Evolutionary conservation across 306 rosid genomes (phyloP), one percentile per base, ranked within the genome.

Genomic region (Cicer arietinum): DNA sequence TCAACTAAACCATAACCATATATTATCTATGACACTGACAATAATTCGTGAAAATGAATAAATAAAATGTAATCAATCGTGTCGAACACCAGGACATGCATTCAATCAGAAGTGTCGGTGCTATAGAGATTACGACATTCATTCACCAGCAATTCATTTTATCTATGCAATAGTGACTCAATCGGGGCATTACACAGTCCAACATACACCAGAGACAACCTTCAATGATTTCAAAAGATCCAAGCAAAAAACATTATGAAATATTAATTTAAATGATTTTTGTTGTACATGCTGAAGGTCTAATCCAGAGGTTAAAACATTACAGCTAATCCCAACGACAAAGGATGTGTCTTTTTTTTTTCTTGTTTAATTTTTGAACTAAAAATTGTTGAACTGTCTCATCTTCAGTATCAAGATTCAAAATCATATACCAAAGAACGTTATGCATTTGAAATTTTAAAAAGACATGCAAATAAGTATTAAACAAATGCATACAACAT

Each of bases 401-500:
- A 64, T 8, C 20, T 56, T 44, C 61, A 25, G 12, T 25, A 16
- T 58, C 42, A 52, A 50, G 7, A 50, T 50, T 30, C 56, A 50
- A 45, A 25, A 71, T 25, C 13, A 53, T 39, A 42, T 51, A 61
- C 22, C 17, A 20, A 35, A 9, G 25, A 74, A 56, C 37, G 50
- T 12, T 66, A 39, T n/a, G 6, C 48, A 74, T 42, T 11, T 30
- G 13, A 54, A 68, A 10, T 4, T 16, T 65, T 41, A 12, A 51
- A 10, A 75, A 51, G 52, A 54, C 35, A 67, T 3, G 35, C 56
- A 80, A 22, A 12, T 16, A 41, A 47, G 37, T 42, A 10, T 44
- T 5, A 75, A 51, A 8, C 71, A 64, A 70, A 45, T 59, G 65
- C 84, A 85, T 82, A 87, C 89, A 40, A 59, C 86, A 84, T 87